Evolutionary conservation across 1,284 basidiomycete genomes (phyloP), one percentile per base, ranked within the genome.

Genomic region (Meira miltonrushii): DNA sequence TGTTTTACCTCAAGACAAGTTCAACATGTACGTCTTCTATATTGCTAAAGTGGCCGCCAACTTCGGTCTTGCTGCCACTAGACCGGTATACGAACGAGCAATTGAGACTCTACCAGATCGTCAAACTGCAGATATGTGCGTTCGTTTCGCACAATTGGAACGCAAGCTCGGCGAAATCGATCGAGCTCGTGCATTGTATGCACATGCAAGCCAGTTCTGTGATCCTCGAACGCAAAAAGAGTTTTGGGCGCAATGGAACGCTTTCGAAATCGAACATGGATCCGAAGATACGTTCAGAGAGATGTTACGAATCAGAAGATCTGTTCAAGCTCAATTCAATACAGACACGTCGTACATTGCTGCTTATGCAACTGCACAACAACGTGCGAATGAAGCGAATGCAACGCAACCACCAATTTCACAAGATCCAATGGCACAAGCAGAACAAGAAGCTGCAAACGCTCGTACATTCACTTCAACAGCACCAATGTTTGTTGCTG

Each of bases 121-220:
- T 55, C 90, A 96, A 80, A 95, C 95, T 0, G 92, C 93, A n/a
- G 87, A 92, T 78, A 95, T 98, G 90, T 96, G 92, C 79, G 82
- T 95, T 43, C 89, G 92, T 46, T 99, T 97, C 79, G 95, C 95
- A 7, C 85, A 86, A 49, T 86, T 99, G 74, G 95, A 99, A 80
- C 87, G 93, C 71, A 98, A 99, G 80, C 85, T 99, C 39, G 95
- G 95, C 62, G 95, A 99, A 81, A 95, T 98, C 78, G 95, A 99
- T 81, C 85, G 95, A 40, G 95, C 94, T 7, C 86, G 95, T 55
- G 88, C 92, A 0, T 89, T 98, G 71, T 98, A 95, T 74, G 93
- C 91, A 0, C 93, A 99, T 77, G 93, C 93, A 0, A 91, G 89
- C 33, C 95, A 98, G 77, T 97, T 98, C 84, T 98, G 93, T 80